Conservation (phyloP, 2,329 filamentous ascomycete genomes). For the Penicillium expansum region DNA sequence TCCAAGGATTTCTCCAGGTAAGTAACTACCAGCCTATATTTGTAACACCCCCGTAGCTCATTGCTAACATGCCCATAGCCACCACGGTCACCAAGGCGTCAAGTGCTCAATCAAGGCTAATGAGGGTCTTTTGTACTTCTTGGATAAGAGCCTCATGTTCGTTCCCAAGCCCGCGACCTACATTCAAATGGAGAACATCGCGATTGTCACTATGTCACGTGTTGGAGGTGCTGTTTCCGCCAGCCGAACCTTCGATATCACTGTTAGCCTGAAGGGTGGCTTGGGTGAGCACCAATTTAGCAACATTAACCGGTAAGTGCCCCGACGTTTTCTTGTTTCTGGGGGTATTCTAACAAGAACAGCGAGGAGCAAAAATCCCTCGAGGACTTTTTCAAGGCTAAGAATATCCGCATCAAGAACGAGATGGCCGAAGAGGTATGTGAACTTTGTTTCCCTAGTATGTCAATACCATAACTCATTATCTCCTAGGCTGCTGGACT, state of each 20-base stretch:
- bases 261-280: conserved; percentile 84
- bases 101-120: conserved; percentile 99
- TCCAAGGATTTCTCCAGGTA: conserved; percentile 85
- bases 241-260: conserved; percentile 95
- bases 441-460: conserved; percentile 10
- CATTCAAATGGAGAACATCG: conserved; percentile 89
- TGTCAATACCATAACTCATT: conserved; percentile 22
- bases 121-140: conserved; percentile 92
- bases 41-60: conserved; percentile 3
- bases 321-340: neutral
- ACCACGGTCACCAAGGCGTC: conserved; percentile 90
- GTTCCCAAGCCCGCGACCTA: conserved; percentile 98
- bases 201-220: conserved; percentile 90
- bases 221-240: conserved; percentile 92
- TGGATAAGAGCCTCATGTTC: conserved; percentile 99
- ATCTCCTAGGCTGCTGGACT: conserved; percentile 51
- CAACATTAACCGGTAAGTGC: conserved; percentile 82
- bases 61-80: conserved; percentile 45
- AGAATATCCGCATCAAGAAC: conserved; percentile 94
- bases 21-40: conserved; percentile 9
- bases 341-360: conserved; percentile 21
- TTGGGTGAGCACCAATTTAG: conserved; percentile 90
- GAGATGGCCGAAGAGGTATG: conserved; percentile 95
- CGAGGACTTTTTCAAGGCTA: conserved; percentile 97
- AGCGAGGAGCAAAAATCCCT: conserved; percentile 90